Conservation (phyloP, 805 yeast genomes). For the Yarrowia divulgata region DNA sequence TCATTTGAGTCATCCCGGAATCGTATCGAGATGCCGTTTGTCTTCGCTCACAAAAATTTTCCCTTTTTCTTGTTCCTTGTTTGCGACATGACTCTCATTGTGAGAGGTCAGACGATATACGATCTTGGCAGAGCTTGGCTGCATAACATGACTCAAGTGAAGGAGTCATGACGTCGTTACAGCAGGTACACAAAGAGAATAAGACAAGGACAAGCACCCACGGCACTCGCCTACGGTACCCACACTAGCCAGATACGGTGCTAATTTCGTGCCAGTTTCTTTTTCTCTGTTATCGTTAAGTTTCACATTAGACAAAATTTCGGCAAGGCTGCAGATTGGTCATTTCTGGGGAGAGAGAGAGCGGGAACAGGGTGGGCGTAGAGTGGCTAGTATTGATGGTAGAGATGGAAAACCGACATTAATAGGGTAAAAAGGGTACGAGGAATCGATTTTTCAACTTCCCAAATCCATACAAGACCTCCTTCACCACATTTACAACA, state of each 20-base stretch:
- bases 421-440: not conserved
- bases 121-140: conserved; percentile 1
- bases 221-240: not conserved
- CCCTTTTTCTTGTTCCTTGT: not conserved
- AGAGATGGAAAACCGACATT: too few species aligned
- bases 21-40: conserved; percentile 6
- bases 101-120: not conserved
- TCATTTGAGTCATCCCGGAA: conserved; percentile 21
- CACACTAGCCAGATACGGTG: not conserved
- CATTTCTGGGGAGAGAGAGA: too few species aligned
- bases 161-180: too few species aligned
- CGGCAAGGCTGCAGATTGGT: too few species aligned
- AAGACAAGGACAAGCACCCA: too few species aligned
- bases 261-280: not conserved
- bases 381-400: too few species aligned
- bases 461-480: not conserved
- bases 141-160: not conserved
- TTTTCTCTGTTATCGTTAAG: conserved; percentile 6
- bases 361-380: too few species aligned
- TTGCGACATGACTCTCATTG: not conserved
- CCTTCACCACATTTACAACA: not conserved
- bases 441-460: not conserved
- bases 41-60: not conserved
- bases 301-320: too few species aligned
- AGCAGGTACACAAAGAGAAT: too few species aligned